Evolutionary conservation across 2,329 filamentous ascomycete genomes (phyloP).

Genomic region (Curvularia hawaiiensis): DNA sequence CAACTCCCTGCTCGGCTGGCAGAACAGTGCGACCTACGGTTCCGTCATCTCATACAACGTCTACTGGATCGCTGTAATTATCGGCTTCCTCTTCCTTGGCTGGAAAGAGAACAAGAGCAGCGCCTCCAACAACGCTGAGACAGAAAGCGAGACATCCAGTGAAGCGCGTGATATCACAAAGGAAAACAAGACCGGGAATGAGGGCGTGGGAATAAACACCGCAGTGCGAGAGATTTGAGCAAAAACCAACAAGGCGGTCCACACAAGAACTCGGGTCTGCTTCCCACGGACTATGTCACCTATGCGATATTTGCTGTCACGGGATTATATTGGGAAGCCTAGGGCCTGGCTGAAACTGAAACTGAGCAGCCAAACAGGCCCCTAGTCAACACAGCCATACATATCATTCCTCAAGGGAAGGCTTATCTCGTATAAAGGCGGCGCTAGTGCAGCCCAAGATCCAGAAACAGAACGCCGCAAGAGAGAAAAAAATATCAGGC

Average conservation of each 20-base stretch:
- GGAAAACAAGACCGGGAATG: constrained; percentile 22
- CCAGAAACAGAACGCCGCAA: not conserved
- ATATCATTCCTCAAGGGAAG: not conserved
- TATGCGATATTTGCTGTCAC: not conserved
- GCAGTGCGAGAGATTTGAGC: constrained; percentile 23
- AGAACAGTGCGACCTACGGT: constrained; percentile 85
- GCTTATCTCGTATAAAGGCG: constrained; percentile 10
- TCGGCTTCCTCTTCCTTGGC: constrained; percentile 67
- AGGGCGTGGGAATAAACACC: constrained; percentile 19
- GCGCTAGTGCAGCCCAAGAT: constrained; percentile 10
- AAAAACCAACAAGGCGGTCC: not conserved
- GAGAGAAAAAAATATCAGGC: not conserved
- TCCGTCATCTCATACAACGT: constrained; percentile 86
- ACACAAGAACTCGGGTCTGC: not conserved
- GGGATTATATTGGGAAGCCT: constrained; percentile 5
- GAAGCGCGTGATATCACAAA: constrained; percentile 19
- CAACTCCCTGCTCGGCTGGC: constrained; percentile 85
- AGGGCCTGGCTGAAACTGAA: no score
- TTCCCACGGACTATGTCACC: not conserved
- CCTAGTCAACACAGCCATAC: not conserved
- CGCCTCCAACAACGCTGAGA: constrained; percentile 8
- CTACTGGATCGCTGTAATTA: constrained; percentile 79
- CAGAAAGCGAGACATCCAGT: constrained; percentile 23
- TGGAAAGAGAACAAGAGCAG: constrained; percentile 63
- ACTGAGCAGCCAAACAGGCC: no score